Evolutionary conservation across 2,329 filamentous ascomycete genomes (phyloP).

Genomic region (Dendrostoma leiphaemia): DNA sequence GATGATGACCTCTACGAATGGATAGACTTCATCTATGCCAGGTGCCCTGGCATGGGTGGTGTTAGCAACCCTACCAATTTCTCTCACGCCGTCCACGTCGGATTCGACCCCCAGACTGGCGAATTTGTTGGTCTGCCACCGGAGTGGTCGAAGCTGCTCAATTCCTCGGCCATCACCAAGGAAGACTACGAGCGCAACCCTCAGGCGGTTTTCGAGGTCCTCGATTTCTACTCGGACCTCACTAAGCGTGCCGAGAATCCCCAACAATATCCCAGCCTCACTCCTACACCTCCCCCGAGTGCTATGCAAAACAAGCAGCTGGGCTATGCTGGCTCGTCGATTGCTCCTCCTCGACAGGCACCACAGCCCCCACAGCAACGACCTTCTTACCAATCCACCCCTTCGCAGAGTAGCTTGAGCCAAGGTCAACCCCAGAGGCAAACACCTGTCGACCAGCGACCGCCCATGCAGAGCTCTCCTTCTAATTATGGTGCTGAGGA

Average conservation of each 20-base stretch:
- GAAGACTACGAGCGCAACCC: conserved; percentile 98
- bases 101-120: conserved; percentile 92
- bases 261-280: conserved; percentile 64
- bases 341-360: conserved; percentile 61
- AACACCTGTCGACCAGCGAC: conserved; percentile 47
- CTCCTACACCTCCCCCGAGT: conserved; percentile 61
- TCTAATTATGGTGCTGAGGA: conserved; percentile 53
- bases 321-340: conserved; percentile 56
- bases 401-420: conserved; percentile 33
- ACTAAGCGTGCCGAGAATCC: conserved; percentile 73
- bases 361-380: conserved; percentile 58
- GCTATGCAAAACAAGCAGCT: conserved; percentile 61
- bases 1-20: conserved; percentile 98
- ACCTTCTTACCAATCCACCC: conserved; percentile 38
- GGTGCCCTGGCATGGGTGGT: conserved; percentile 95
- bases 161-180: conserved; percentile 94
- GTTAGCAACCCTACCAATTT: conserved; percentile 99
- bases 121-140: conserved; percentile 92
- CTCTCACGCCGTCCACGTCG: conserved; percentile 93
- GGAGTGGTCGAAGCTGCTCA: conserved; percentile 96
- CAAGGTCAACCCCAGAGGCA: conserved; percentile 40
- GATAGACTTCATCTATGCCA: conserved; percentile 97
- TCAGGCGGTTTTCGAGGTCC: conserved; percentile 75
- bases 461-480: conserved; percentile 57
- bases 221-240: conserved; percentile 84